Conservation (phyloP, 2,329 filamentous ascomycete species). For the Epichloe sylvatica region DNA sequence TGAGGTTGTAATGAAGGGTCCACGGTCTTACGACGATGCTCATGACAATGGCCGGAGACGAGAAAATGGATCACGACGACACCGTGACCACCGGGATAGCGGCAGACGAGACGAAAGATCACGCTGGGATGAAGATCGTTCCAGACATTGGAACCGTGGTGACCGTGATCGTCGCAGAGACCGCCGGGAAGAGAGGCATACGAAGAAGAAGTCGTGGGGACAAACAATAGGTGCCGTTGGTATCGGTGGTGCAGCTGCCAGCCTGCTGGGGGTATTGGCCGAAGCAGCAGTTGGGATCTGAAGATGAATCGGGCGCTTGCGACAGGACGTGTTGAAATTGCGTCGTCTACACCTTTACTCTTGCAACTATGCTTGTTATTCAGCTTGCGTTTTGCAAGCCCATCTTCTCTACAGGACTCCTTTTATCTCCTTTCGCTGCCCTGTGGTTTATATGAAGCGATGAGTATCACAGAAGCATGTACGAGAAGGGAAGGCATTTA, state of each 20-base stretch:
- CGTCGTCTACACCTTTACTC: background rate
- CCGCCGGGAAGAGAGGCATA: constrained; percentile 21
- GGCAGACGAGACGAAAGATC: constrained; percentile 10
- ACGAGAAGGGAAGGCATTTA: background rate
- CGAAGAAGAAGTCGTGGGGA: constrained; percentile 33
- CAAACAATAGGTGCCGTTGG: constrained; percentile 44
- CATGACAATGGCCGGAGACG: constrained; percentile 13
- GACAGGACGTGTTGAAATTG: background rate
- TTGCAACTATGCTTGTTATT: background rate
- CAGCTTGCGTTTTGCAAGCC: background rate
- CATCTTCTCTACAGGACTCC: background rate
- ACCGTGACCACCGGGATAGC: constrained; percentile 15
- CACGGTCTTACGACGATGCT: constrained; percentile 19
- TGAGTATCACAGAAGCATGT: background rate
- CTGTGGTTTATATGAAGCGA: background rate
- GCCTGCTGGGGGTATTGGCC: constrained; percentile 41
- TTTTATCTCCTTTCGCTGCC: background rate
- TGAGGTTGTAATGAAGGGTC: constrained; percentile 24
- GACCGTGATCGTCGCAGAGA: constrained; percentile 26
- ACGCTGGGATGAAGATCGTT: constrained; percentile 14
- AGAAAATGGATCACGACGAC: constrained; percentile 9
- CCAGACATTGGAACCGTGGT: constrained; percentile 24
- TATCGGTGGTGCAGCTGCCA: constrained; percentile 46
- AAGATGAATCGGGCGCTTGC: background rate
- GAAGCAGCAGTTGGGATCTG: constrained; percentile 34